phyloP scores from a whole-genome alignment of 1,139 yeast species.

The Candida mesenterica region DNA sequence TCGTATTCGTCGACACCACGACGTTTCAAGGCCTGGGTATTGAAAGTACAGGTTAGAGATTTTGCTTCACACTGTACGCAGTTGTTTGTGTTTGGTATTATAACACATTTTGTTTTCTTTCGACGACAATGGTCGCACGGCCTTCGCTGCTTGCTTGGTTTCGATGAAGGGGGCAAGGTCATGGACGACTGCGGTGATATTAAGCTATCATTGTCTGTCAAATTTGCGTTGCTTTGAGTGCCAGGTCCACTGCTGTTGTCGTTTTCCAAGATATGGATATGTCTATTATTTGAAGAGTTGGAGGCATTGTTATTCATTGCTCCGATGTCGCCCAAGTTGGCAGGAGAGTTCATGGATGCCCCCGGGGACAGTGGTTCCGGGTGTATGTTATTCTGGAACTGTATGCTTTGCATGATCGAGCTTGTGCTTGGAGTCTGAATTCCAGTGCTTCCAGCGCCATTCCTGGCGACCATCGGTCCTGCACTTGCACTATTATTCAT shows the following conservation, averaged over 20 bases:
- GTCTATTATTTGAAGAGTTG: neutral
- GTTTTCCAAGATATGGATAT: neutral
- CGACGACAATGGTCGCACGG: slow-evolving; percentile 74
- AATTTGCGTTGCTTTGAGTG: slow-evolving; percentile 3
- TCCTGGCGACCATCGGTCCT: neutral
- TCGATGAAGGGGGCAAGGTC: slow-evolving; percentile 4
- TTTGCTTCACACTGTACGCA: slow-evolving; percentile 71
- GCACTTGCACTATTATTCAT: neutral
- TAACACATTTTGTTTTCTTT: slow-evolving; percentile 62
- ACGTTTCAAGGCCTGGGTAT: slow-evolving; percentile 32
- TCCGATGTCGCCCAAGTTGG: neutral
- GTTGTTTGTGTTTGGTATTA: slow-evolving; percentile 53
- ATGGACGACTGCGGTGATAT: slow-evolving; percentile 7
- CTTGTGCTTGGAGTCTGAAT: slow-evolving; percentile 16
- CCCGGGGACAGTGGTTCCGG: slow-evolving; percentile 13
- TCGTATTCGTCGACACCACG: slow-evolving; percentile 23
- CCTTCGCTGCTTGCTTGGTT: slow-evolving; percentile 27
- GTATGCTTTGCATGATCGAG: slow-evolving; percentile 33
- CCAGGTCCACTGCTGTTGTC: too few relatives aligned
- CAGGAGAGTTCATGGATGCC: slow-evolving; percentile 1
- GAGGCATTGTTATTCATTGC: neutral
- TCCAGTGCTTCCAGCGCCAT: neutral
- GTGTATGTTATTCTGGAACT: slow-evolving; percentile 32
- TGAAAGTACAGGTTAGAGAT: slow-evolving; percentile 61
- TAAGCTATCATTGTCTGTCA: slow-evolving; percentile 2